Percentiles rank a stretch among this genome's conserved stretches.
Conservation (phyloP, 768 basidiomycete species). For the Naganishia vishniacii region DNA sequence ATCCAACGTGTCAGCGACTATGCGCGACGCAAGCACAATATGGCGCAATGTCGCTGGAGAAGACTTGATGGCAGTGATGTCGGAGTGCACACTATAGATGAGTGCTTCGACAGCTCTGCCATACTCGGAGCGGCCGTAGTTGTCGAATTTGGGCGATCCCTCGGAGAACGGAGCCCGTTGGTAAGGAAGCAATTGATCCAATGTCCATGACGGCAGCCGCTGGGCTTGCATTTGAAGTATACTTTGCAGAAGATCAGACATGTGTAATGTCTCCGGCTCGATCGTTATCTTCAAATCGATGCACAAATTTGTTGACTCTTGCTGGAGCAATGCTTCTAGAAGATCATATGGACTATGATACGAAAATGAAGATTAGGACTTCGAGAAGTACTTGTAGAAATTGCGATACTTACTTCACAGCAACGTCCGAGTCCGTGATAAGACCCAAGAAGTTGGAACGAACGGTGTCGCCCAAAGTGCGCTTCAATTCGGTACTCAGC, state of each 20-base stretch:
- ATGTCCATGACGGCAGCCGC: constrained; percentile 50
- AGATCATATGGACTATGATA: constrained; percentile 5
- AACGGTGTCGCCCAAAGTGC: background rate
- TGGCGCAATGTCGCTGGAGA: constrained; percentile 68
- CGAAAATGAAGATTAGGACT: background rate
- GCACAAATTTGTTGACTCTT: constrained; percentile 6
- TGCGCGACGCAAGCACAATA: constrained; percentile 60
- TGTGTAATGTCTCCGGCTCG: constrained; percentile 8
- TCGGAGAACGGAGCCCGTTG: constrained; percentile 12
- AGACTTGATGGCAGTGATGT: constrained; percentile 59
- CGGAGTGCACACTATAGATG: constrained; percentile 56
- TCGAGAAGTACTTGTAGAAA: background rate
- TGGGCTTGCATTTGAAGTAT: background rate
- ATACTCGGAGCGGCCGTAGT: constrained; percentile 59
- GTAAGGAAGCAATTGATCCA: constrained; percentile 52
- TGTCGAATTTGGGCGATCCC: constrained; percentile 47
- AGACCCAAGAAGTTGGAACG: background rate
- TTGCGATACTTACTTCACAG: background rate
- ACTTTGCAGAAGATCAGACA: background rate
- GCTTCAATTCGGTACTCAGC: background rate
- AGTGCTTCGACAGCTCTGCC: constrained; percentile 60
- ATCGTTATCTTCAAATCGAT: background rate
- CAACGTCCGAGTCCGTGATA: background rate
- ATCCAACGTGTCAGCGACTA: constrained; percentile 60
- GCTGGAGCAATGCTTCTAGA: constrained; percentile 3